These are phyloP conservation scores for Hyaloscypha variabilis DNA, from an alignment of 495 filamentous ascomycete species.

Conservation along the genomic window DNA sequence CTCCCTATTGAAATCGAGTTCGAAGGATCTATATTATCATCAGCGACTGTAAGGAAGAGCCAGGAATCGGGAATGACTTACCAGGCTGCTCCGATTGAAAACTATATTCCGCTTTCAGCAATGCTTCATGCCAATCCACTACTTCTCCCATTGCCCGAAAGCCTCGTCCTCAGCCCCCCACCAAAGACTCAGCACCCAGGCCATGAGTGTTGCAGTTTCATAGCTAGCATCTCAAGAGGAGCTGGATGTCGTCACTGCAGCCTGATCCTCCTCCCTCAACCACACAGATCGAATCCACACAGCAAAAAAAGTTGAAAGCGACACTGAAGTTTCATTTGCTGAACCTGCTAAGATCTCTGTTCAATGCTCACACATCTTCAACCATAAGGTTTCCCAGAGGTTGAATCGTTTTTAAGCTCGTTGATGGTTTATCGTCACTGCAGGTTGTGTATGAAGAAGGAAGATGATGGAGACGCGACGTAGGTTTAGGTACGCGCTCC, in stretches of 20 bases:
- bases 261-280: conserved; percentile 14
- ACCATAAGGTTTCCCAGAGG: conserved; percentile 23
- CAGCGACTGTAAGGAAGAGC: conserved; percentile 25
- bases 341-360: conserved; percentile 43
- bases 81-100: conserved; percentile 60
- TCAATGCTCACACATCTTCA: conserved; percentile 36
- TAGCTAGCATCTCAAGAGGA: conserved; percentile 28
- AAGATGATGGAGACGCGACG: conserved; percentile 25
- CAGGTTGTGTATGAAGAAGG: conserved; percentile 21
- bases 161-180: conserved; percentile 20
- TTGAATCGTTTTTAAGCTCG: conserved; percentile 27
- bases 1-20: conserved; percentile 21
- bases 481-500: neutral
- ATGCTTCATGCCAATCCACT: conserved; percentile 20
- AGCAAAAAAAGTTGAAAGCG: conserved; percentile 15
- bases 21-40: conserved; percentile 24
- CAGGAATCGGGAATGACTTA: conserved; percentile 22
- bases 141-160: conserved; percentile 13
- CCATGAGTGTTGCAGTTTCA: conserved; percentile 7
- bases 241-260: conserved; percentile 31
- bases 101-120: conserved; percentile 43
- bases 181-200: conserved; percentile 10
- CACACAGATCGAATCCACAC: neutral
- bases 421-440: conserved; percentile 34
- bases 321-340: neutral